A percentile compares a stretch with the other conserved stretches of the same genome.
Conservation (phyloP, 106 monocot genomes). For the Amphibolis antarctica region DNA sequence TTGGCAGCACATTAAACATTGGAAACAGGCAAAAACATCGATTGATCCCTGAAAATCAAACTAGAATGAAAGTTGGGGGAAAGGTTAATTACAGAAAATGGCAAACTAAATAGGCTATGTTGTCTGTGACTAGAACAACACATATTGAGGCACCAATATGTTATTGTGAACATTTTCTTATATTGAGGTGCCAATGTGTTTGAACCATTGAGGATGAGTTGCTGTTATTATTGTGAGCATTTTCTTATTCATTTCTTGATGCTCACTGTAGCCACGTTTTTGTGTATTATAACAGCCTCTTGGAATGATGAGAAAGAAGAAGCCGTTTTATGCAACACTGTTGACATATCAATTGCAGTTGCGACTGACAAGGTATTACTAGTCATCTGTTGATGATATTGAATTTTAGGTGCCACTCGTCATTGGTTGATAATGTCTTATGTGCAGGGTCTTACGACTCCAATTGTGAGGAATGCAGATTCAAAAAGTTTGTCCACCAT, state of each 20-base stretch:
- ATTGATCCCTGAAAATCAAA: no score
- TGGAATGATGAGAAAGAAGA: slow-evolving; percentile 75
- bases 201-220: no score
- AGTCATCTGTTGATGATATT: neutral
- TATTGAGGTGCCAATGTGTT: no score
- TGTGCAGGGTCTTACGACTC: slow-evolving; percentile 91
- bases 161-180: no score
- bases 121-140: no score
- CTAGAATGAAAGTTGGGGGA: no score
- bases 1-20: no score
- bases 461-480: slow-evolving; percentile 94
- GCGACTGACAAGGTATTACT: slow-evolving; percentile 96
- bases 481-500: slow-evolving; percentile 70
- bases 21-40: no score
- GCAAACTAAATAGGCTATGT: no score
- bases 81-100: no score
- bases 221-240: neutral
- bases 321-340: slow-evolving; percentile 38
- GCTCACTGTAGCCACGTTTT: neutral
- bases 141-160: no score
- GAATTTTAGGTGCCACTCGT: slow-evolving; percentile 1
- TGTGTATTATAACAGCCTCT: slow-evolving; percentile 38
- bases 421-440: slow-evolving; percentile 1
- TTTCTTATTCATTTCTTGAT: neutral
- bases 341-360: slow-evolving; percentile 97